phyloP scores from a whole-genome alignment of 2,329 filamentous ascomycete genomes.

The Tolypocladium sp. region DNA sequence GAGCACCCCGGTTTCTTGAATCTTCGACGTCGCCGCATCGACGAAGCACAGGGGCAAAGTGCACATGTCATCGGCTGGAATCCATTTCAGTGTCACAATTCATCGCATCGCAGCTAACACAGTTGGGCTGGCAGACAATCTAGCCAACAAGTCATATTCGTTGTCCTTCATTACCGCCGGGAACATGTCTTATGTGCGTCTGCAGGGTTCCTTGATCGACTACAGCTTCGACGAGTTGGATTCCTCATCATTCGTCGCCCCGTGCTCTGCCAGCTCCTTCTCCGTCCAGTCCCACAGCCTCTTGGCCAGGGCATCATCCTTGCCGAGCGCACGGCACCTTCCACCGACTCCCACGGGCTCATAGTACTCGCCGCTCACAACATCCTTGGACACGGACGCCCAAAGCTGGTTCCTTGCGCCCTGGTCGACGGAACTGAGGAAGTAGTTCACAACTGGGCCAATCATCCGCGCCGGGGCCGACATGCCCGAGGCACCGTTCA shows the following conservation, averaged over 20 bases:
- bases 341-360: conserved; percentile 19
- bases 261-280: conserved; percentile 14
- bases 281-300: conserved; percentile 27
- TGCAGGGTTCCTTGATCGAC: too few species aligned
- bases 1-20: not conserved
- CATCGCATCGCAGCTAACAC: too few species aligned
- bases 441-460: conserved; percentile 5
- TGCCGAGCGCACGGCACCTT: conserved; percentile 10
- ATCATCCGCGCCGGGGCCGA: conserved; percentile 4
- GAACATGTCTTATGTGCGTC: too few species aligned
- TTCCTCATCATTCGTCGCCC: not conserved
- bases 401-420: conserved; percentile 33
- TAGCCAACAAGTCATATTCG: too few species aligned
- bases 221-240: too few species aligned
- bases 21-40: too few species aligned
- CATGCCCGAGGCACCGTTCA: conserved; percentile 1
- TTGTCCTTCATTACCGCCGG: too few species aligned
- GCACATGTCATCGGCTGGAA: too few species aligned
- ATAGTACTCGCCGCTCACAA: conserved; percentile 22
- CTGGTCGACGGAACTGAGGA: conserved; percentile 15
- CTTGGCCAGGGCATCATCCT: conserved; percentile 16
- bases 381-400: conserved; percentile 25
- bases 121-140: too few species aligned
- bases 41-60: too few species aligned
- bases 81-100: too few species aligned